Evolutionary conservation across 345 rosid genomes (phyloP), one percentile per base, ranked within the genome.

Genomic region (Acer campestre): DNA sequence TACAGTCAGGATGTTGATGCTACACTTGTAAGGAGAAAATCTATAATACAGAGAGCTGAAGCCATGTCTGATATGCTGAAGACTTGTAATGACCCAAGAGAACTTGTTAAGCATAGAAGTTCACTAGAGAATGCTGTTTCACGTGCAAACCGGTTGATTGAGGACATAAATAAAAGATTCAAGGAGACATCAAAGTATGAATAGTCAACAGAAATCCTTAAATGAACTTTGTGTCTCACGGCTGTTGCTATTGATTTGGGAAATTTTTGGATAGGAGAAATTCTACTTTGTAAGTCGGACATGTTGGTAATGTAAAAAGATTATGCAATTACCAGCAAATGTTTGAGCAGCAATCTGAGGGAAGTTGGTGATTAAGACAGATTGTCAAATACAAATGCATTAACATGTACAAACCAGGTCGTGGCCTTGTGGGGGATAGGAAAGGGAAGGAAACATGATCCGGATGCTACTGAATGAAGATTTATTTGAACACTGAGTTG

Each of bases 51-150:
- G 75, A 96, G 87, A 83, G 97, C 98, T 18, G 90, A 85, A 87
- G 92, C 83, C n/a, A 94, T 96, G 93, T 92, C 94, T 82, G 80
- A 82, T 81, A 80, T 92, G 11, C 79, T 96, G 46, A 90, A 91
- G 83, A 85, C 75, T 44, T 88, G 94, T 79, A 92, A 83, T 68
- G 82, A 92, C 84, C 94, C 93, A 10, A 87, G 93, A 73, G 78
- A 90, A 71, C 82, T 87, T 58, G 78, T 84, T 64, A 90, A 85
- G 80, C 75, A 71, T 79, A 84, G 90, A 86, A 85, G 85, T 73
- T 85, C 82, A 35, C 62, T 77, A 4, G 79, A 46, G 31, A 84
- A 58, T 44, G 53, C 73, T 61, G 75, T 71, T 58, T 68, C 72
- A 40, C 82, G 61, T 68, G 77, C 89, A 44, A 78, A 84, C 67